These are phyloP conservation scores for Colletotrichum orbiculare DNA, from an alignment of 2,329 filamentous ascomycete species.

Conservation along the genomic window DNA sequence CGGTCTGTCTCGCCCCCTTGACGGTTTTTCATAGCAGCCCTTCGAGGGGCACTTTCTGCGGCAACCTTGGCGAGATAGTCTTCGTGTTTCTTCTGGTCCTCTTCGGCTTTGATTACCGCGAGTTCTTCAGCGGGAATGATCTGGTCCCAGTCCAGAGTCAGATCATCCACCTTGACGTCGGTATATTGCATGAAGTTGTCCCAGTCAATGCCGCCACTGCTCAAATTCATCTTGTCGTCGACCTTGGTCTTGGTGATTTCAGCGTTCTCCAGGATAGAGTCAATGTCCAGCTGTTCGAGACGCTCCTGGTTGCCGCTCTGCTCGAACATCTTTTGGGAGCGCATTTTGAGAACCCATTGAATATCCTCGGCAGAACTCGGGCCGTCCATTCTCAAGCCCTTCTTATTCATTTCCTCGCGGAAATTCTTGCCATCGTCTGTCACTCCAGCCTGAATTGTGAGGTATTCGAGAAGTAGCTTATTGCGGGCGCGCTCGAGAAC, in stretches of 20 bases:
- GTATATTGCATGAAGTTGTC: slow-evolving; percentile 99
- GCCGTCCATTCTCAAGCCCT: slow-evolving; percentile 78
- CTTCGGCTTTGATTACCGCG: slow-evolving; percentile 88
- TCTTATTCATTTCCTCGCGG: slow-evolving; percentile 80
- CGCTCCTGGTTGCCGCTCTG: slow-evolving; percentile 97
- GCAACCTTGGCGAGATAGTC: slow-evolving; percentile 84
- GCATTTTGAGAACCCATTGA: slow-evolving; percentile 94
- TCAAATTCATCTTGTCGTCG: slow-evolving; percentile 89
- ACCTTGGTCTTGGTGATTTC: slow-evolving; percentile 98
- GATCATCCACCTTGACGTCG: slow-evolving; percentile 91
- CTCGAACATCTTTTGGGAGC: slow-evolving; percentile 99
- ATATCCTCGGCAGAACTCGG: slow-evolving; percentile 95
- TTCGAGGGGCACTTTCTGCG: slow-evolving; percentile 87
- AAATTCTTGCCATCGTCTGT: slow-evolving; percentile 92
- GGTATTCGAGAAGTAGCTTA: slow-evolving; percentile 96
- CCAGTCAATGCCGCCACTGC: slow-evolving; percentile 84
- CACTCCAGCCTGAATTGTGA: slow-evolving; percentile 96
- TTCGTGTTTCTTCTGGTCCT: slow-evolving; percentile 85
- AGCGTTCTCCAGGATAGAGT: slow-evolving; percentile 95
- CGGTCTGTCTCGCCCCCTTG: slow-evolving; percentile 68
- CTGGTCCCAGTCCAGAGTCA: slow-evolving; percentile 91
- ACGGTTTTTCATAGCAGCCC: slow-evolving; percentile 70
- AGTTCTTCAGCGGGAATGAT: slow-evolving; percentile 96
- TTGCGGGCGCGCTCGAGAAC: slow-evolving; percentile 96
- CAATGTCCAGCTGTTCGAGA: slow-evolving; percentile 96